A percentile compares a stretch with the other conserved stretches of the same genome.
Conservation (phyloP, 495 filamentous ascomycete genomes). For the Podospora comata region DNA sequence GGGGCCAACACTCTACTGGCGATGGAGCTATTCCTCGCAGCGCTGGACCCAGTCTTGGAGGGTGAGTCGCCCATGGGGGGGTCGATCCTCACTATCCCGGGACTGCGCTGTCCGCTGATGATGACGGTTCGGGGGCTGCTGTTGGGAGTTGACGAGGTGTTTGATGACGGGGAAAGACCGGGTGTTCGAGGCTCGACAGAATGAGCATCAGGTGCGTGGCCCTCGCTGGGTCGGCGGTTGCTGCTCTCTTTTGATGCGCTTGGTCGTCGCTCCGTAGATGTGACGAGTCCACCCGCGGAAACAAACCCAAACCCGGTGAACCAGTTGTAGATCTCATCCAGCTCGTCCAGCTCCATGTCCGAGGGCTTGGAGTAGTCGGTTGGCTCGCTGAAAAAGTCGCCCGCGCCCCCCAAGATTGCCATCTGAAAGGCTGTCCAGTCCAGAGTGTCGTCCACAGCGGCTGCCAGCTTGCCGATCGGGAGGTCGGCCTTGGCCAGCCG, state of each 20-base stretch:
- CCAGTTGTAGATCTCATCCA: constrained; percentile 44
- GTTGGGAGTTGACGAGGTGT: constrained; percentile 25
- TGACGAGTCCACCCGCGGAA: constrained; percentile 35
- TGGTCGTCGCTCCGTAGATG: constrained; percentile 22
- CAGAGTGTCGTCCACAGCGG: constrained; percentile 44
- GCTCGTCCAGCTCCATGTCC: constrained; percentile 38
- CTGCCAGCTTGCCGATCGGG: constrained; percentile 32
- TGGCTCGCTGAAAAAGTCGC: constrained; percentile 43
- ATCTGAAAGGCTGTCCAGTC: constrained; percentile 59
- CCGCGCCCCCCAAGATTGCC: constrained; percentile 49
- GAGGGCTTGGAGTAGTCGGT: constrained; percentile 40
- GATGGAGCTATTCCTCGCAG: constrained; percentile 11
- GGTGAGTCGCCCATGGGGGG: constrained; percentile 6
- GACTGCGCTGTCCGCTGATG: constrained; percentile 8
- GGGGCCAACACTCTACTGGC: constrained; percentile 18
- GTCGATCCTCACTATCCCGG: constrained; percentile 19
- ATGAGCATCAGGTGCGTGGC: not conserved
- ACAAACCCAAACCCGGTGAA: constrained; percentile 43
- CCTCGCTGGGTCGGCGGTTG: not conserved
- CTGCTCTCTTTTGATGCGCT: not conserved
- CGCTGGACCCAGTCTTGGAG: not conserved
- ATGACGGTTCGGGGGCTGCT: constrained; percentile 25
- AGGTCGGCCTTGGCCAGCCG: constrained; percentile 42
- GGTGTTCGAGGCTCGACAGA: constrained; percentile 11
- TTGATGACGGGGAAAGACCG: constrained; percentile 15